Evolutionary conservation across 306 rosid genomes (phyloP).

Genomic region (Vachellia collinsii): DNA sequence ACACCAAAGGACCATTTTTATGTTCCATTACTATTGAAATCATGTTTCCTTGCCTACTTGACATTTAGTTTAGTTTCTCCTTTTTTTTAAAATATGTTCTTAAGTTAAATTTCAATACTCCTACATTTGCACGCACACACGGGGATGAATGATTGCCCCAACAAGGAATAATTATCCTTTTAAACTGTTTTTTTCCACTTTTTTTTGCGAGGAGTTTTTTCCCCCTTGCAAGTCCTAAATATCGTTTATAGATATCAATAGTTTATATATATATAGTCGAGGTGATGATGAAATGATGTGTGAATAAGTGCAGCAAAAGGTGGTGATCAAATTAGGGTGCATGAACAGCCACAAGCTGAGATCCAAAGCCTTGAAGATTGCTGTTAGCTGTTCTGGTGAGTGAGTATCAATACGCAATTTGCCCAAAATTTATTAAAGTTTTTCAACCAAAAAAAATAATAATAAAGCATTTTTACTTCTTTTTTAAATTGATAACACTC

Average conservation of each 20-base stretch:
- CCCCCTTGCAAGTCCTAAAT: not conserved
- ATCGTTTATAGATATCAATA: too few relatives aligned
- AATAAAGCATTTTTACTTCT: too few relatives aligned
- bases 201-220: too few relatives aligned
- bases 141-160: not conserved
- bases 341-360: conserved; percentile 39
- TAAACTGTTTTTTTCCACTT: too few relatives aligned
- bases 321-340: conserved; percentile 45
- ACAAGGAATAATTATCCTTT: too few relatives aligned
- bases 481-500: too few relatives aligned
- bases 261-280: not conserved
- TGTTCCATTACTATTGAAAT: not conserved
- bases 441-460: too few relatives aligned
- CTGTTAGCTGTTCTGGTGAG: conserved; percentile 52
- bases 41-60: not conserved
- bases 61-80: not conserved
- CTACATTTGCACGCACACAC: not conserved
- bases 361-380: conserved; percentile 51
- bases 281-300: not conserved
- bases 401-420: not conserved
- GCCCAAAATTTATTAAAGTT: too few relatives aligned
- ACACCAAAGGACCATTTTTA: too few relatives aligned
- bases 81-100: too few relatives aligned
- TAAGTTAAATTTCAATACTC: not conserved
- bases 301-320: conserved; percentile 53